phyloP scores from a whole-genome alignment of 345 rosid genomes.

The Eucalyptus tenuipes region DNA sequence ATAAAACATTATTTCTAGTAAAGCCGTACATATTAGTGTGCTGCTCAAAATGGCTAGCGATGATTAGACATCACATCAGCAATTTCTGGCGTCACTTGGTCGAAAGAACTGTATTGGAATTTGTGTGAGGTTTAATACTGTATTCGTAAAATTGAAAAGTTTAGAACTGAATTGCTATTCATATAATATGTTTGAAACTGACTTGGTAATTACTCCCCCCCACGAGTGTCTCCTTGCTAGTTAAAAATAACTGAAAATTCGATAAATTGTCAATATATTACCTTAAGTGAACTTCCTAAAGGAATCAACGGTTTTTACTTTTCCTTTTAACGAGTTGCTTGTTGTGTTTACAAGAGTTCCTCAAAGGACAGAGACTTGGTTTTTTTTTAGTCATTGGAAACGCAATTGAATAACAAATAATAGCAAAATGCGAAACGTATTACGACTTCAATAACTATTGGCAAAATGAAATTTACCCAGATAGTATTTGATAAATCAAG shows the following conservation, averaged over 20 bases:
- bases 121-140: accelerated
- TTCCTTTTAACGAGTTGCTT: neutral
- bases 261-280: neutral
- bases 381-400: too few species aligned
- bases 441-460: neutral
- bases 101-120: neutral
- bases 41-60: accelerated
- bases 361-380: neutral
- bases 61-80: too few species aligned
- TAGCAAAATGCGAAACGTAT: neutral
- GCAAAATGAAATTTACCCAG: neutral
- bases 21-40: neutral
- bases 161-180: accelerated
- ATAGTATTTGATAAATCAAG: neutral
- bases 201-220: too few species aligned
- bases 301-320: neutral
- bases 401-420: neutral
- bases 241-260: too few species aligned
- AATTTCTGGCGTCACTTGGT: neutral
- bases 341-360: neutral
- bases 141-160: neutral
- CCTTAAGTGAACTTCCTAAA: neutral
- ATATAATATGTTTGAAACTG: neutral
- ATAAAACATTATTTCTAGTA: neutral
- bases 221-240: neutral